A percentile compares a stretch with the other conserved stretches of the same genome.
Conservation (phyloP, 495 filamentous ascomycete genomes). For the Aspergillus leporis region DNA sequence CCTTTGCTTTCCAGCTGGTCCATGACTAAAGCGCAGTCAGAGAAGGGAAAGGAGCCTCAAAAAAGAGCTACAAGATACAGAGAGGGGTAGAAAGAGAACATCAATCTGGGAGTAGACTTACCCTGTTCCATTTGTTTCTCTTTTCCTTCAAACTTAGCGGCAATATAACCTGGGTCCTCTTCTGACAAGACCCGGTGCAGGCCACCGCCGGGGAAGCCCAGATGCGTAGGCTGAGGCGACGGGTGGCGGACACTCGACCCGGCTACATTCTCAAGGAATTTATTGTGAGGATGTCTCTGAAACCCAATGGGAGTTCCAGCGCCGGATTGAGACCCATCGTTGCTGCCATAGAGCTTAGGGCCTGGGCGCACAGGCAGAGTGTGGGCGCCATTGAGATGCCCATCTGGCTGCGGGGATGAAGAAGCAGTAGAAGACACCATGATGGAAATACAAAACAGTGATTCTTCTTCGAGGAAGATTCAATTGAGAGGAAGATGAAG, state of each 20-base stretch:
- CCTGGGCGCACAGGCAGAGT: conserved; percentile 34
- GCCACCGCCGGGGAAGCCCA: conserved; percentile 69
- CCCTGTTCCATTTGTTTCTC: conserved; percentile 88
- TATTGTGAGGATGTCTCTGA: conserved; percentile 56
- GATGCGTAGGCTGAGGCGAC: conserved; percentile 88
- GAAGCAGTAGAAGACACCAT: conserved; percentile 42
- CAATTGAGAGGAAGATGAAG: background rate
- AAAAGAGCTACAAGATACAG: conserved; percentile 1
- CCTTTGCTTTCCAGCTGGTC: conserved; percentile 71
- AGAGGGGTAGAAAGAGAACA: background rate
- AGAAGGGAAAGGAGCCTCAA: background rate
- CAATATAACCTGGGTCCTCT: conserved; percentile 92
- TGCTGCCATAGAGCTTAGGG: conserved; percentile 39
- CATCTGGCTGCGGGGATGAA: conserved; percentile 32
- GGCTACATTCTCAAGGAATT: conserved; percentile 62
- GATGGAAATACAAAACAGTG: conserved; percentile 5
- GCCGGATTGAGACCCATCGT: conserved; percentile 40
- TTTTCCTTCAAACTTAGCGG: conserved; percentile 93
- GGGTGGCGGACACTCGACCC: conserved; percentile 63
- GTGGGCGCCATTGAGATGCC: conserved; percentile 30
- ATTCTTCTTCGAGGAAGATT: background rate
- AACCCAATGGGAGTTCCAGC: conserved; percentile 49
- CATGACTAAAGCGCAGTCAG: conserved; percentile 54
- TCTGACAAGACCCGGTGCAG: conserved; percentile 72
- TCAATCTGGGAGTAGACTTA: conserved; percentile 39